Conservation (phyloP, 768 basidiomycete species). For the Macrolepiota albuminosa region DNA sequence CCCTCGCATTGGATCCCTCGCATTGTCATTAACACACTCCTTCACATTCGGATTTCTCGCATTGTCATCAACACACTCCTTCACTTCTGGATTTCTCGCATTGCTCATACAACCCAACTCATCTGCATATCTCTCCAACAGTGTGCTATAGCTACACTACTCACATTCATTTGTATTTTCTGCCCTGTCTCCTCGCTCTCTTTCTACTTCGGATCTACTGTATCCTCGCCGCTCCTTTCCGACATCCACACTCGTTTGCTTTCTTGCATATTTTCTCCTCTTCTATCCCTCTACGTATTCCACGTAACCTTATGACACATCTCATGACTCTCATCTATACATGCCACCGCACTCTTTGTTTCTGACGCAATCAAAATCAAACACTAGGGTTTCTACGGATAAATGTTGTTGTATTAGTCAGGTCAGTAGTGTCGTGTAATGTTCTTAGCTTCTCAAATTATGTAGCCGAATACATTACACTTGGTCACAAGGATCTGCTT, state of each 20-base stretch:
- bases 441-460: not conserved
- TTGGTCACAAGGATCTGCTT: too few species aligned
- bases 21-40: not conserved
- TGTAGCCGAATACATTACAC: not conserved
- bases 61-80: not conserved
- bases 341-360: not conserved
- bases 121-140: not conserved
- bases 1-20: too few species aligned
- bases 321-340: not conserved
- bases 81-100: not conserved
- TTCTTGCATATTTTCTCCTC: not conserved
- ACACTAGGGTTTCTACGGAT: not conserved
- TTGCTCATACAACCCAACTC: not conserved
- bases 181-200: not conserved
- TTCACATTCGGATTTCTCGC: too few species aligned
- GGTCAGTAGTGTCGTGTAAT: not conserved
- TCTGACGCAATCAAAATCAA: not conserved
- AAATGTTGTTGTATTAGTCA: not conserved
- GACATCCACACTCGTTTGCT: not conserved
- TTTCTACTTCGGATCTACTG: not conserved
- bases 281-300: not conserved
- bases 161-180: not conserved
- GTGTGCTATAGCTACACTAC: not conserved
- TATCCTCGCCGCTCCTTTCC: not conserved
- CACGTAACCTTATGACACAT: not conserved